phyloP scores from a whole-genome alignment of 257 asterid genomes.

The Solanum virginianum region DNA sequence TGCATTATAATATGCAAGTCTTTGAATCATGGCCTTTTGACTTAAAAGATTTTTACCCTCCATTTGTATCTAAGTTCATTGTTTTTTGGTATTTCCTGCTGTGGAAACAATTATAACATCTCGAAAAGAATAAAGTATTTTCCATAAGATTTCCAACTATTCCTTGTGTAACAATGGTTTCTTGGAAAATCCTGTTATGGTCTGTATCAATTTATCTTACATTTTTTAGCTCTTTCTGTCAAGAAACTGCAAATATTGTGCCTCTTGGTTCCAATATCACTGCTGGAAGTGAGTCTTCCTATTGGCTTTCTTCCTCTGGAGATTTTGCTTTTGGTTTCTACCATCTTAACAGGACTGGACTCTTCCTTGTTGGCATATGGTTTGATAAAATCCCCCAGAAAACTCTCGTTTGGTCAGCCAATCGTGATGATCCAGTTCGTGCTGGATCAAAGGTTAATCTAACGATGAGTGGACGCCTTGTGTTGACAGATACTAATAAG shows the following conservation, averaged over 20 bases:
- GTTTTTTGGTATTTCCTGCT: no score
- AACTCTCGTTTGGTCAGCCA: constrained; percentile 28
- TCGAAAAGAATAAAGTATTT: neutral
- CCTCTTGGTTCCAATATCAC: neutral
- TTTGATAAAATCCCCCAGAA: constrained; percentile 14
- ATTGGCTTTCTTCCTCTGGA: constrained; percentile 22
- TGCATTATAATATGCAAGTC: neutral
- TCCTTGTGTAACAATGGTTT: neutral
- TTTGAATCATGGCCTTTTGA: neutral
- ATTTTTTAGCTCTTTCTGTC: neutral
- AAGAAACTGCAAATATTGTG: neutral
- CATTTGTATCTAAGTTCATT: neutral
- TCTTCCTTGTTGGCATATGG: constrained; percentile 32
- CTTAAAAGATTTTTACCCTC: neutral
- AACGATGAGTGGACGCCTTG: neutral
- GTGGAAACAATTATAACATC: neutral
- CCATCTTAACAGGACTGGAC: neutral
- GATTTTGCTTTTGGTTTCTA: constrained; percentile 29
- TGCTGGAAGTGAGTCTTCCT: neutral
- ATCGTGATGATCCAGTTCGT: constrained; percentile 10
- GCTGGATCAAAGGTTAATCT: constrained; percentile 16
- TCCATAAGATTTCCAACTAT: neutral
- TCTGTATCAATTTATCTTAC: neutral
- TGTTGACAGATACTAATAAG: constrained; percentile 3
- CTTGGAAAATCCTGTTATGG: neutral